Percentiles rank a stretch among this genome's conserved stretches.
These are phyloP conservation scores for Polytolypa hystricis DNA, from an alignment of 2,329 filamentous ascomycete genomes.

Conservation along the genomic window DNA sequence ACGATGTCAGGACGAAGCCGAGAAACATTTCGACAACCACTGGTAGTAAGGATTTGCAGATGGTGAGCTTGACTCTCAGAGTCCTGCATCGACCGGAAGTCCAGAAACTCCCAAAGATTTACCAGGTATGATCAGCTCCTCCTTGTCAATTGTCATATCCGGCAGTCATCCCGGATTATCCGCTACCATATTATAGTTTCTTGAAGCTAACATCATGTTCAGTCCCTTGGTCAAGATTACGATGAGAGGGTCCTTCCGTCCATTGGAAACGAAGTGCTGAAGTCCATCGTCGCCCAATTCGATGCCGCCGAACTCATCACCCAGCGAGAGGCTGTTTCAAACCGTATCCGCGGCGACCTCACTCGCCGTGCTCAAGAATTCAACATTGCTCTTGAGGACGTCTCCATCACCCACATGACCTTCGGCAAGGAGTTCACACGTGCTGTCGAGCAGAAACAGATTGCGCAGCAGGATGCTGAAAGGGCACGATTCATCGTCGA, in stretches of 20 bases:
- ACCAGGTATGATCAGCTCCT: conserved; percentile 58
- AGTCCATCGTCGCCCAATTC: conserved; percentile 97
- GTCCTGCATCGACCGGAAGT: conserved; percentile 93
- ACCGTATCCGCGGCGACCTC: conserved; percentile 86
- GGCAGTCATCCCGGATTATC: no score
- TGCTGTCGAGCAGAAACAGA: conserved; percentile 99
- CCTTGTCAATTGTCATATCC: not conserved
- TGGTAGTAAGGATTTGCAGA: conserved; percentile 97
- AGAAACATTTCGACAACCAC: conserved; percentile 96
- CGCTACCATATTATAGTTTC: no score
- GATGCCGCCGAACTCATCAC: conserved; percentile 98
- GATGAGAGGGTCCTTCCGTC: conserved; percentile 96
- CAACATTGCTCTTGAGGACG: conserved; percentile 97
- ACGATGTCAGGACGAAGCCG: conserved; percentile 94
- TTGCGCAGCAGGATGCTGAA: conserved; percentile 97
- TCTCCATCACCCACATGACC: conserved; percentile 99
- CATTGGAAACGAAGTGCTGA: conserved; percentile 98
- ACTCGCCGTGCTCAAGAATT: conserved; percentile 90
- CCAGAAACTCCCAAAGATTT: conserved; percentile 87
- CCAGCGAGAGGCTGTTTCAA: conserved; percentile 90
- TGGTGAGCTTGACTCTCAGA: conserved; percentile 95
- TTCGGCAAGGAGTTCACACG: conserved; percentile 98
- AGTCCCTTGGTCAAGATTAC: conserved; percentile 97
- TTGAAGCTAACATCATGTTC: no score
- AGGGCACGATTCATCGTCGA: conserved; percentile 96